These are phyloP conservation scores for Fusarium newnesense DNA, from an alignment of 2,329 filamentous ascomycete species.

Conservation along the genomic window DNA sequence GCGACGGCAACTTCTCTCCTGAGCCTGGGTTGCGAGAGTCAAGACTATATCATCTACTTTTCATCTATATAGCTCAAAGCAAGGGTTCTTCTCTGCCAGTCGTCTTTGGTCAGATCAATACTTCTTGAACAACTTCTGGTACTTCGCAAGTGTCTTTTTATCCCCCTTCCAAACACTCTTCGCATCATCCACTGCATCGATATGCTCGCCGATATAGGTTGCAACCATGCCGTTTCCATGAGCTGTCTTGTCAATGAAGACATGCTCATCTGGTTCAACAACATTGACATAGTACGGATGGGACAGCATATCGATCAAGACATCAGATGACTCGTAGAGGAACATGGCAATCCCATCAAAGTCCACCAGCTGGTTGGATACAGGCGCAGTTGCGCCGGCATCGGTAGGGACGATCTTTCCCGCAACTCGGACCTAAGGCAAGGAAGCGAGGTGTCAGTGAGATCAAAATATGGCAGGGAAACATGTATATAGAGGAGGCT, in stretches of 20 bases:
- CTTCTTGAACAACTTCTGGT: slow-evolving; percentile 39
- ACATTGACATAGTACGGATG: slow-evolving; percentile 46
- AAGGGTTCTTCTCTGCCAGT: rapidly evolving
- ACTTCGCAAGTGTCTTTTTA: slow-evolving; percentile 24
- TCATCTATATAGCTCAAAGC: not conserved
- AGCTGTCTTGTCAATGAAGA: slow-evolving; percentile 46
- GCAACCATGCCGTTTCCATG: slow-evolving; percentile 45
- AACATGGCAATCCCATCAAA: slow-evolving; percentile 48
- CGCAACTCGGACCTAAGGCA: slow-evolving; percentile 38
- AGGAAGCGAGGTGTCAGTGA: not conserved
- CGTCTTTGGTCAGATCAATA: not conserved
- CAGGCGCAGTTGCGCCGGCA: slow-evolving; percentile 24
- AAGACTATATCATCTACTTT: not conserved
- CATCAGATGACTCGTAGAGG: slow-evolving; percentile 38
- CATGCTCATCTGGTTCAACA: slow-evolving; percentile 45
- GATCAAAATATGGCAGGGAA: too few relatives aligned
- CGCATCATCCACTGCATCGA: slow-evolving; percentile 39
- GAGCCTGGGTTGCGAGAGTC: too few relatives aligned
- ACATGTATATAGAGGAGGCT: rapidly evolving
- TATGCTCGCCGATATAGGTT: slow-evolving; percentile 37
- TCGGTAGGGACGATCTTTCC: slow-evolving; percentile 42
- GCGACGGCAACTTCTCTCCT: too few relatives aligned
- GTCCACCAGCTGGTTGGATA: slow-evolving; percentile 36
- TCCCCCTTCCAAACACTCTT: slow-evolving; percentile 43
- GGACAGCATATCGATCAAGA: slow-evolving; percentile 38